phyloP scores from a whole-genome alignment of 139 green algal genomes.

The Chlamydomonas schloesseri region DNA sequence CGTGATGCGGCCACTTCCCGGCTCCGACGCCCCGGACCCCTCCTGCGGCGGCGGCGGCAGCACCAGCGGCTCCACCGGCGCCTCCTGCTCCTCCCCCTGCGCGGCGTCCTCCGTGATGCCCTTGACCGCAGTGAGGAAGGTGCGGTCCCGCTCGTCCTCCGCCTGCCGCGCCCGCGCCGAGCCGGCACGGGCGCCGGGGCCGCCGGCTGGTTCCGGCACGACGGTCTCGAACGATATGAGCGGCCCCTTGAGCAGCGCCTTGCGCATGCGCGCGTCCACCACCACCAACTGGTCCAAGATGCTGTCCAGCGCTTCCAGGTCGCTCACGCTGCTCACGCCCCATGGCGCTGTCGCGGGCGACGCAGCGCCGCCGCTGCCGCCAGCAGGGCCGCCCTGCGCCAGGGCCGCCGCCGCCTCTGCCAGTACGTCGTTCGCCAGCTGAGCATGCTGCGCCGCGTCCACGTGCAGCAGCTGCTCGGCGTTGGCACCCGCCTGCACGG shows the following conservation, averaged over 20 bases:
- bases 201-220: slow-evolving; percentile 39
- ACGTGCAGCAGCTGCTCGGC: not conserved
- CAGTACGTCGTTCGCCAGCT: not conserved
- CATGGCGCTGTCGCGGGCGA: not conserved
- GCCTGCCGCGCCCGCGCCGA: not conserved
- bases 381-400: not conserved
- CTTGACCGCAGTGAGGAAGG: slow-evolving; percentile 54
- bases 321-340: slow-evolving; percentile 49
- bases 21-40: not conserved
- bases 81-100: slow-evolving; percentile 4
- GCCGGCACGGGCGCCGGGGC: not conserved
- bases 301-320: slow-evolving; percentile 60
- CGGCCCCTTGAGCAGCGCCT: slow-evolving; percentile 55
- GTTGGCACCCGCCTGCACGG: too few species aligned
- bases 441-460: not conserved
- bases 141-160: slow-evolving; percentile 31
- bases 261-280: slow-evolving; percentile 51
- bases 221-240: slow-evolving; percentile 63
- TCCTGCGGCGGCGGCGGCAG: not conserved
- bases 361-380: not conserved
- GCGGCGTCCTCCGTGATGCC: slow-evolving; percentile 36
- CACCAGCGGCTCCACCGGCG: not conserved
- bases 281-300: slow-evolving; percentile 63
- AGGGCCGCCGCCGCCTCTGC: not conserved
- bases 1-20: not conserved